Evolutionary conservation across 164 flowering plant genomes (phyloP), one percentile per base, ranked within the genome.

Genomic region (Dillenia turbinata): DNA sequence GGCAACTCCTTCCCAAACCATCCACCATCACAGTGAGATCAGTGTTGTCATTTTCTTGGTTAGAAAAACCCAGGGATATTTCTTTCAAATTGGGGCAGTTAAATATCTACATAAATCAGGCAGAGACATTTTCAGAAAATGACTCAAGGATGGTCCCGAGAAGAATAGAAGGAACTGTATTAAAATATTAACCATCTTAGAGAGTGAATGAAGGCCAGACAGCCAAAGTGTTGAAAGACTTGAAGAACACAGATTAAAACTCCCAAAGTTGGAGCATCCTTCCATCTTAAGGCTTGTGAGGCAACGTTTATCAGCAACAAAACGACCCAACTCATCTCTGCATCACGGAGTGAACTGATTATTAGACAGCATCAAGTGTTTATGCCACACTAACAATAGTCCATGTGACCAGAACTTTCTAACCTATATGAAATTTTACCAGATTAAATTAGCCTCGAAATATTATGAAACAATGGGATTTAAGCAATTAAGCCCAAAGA

Each of bases 271-370:
- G 57, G 77, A 74, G 63, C 99, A 92, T 16, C 97, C 92, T 76
- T 92, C 97, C 82, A 95, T 84, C 80, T 92, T 92, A 61, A 95
- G 84, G 71, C 80, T 82, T 58, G 86, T 69, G 14, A 95, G 87
- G 44, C 79, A 82, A 26, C 85, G 79, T 69, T 79, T 92, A 22
- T 92, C 95, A 24, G 94, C 86, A 59, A 90, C 92, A 83, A 95
- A 90, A 59, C 96, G 97, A 56, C 92, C 80, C 69, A 95, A 66
- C 61, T 88, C 99, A 74, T 89, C 97, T 67, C 99, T 92, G 82
- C 77, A 82, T 17, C 54, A 48, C 47, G 49, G 15, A 48, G 16
- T 19, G 46, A 26, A 22, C 40, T 33, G 40, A 33, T 33, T 33
- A 33, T 33, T 33, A 33, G 40, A 33, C 40, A 33, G 40, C 40